Base-by-base conservation (phyloP, 208 protist species). In the Trypanosoma caninum region DNA sequence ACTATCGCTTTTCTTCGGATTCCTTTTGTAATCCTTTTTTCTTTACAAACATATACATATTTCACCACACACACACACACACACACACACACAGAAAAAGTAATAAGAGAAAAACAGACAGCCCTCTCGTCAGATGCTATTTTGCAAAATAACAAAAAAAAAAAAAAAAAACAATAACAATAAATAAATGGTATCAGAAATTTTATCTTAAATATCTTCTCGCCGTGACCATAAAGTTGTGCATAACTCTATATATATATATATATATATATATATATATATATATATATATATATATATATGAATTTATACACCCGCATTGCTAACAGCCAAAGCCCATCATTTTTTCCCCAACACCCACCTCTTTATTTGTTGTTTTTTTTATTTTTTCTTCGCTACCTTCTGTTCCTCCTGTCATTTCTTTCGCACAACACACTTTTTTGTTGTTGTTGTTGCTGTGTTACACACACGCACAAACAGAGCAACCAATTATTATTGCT, bases 241-340 rank as follows among this genome's bases (percentile, higher is more conserved):
- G 44, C 25, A 57, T 57, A 42, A 27, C 11, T 69, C 5, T 62
- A 27, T 41, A 3, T 55, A 3, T 54, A n/a, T 35, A 30, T 62
- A 45, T 69, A 57, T 57, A 57, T 41, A 57, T 57, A 42, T 42
- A 33, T 69, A 57, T 57, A 57, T 41, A 57, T 57, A 42, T 27
- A 20, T 69, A 8, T 62, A 27, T 41, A 1, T 55, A 2, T 54
- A 10, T 35, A 23, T 62, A 34, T 62, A n/a, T n/a, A n/a, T n/a
- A n/a, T n/a, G n/a, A n/a, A n/a, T n/a, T n/a, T n/a, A n/a, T n/a
- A n/a, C n/a, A n/a, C n/a, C n/a, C n/a, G n/a, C n/a, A n/a, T n/a
- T n/a, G n/a, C n/a, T n/a, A n/a, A n/a, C n/a, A n/a, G n/a, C n/a
- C n/a, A n/a, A n/a, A n/a, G n/a, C n/a, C n/a, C n/a, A n/a, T 38